These are phyloP conservation scores for Colletotrichum graminicola DNA, from an alignment of 2,329 filamentous ascomycete species.

Conservation along the genomic window DNA sequence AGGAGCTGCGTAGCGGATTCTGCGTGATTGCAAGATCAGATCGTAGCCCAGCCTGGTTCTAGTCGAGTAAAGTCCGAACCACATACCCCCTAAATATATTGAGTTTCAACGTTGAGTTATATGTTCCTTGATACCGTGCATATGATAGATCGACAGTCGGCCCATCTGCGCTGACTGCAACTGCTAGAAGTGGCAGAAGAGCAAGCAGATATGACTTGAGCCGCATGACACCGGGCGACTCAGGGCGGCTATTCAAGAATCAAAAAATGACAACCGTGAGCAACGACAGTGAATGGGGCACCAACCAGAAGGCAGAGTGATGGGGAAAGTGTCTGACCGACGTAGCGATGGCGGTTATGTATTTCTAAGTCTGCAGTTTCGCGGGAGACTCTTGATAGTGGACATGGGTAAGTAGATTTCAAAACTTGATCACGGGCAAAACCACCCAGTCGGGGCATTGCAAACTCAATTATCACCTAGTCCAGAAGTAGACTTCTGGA, in stretches of 20 bases:
- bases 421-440: neutral
- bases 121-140: slow-evolving; percentile 14
- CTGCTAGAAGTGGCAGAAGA: neutral
- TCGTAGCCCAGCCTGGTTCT: neutral
- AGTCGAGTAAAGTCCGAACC: fast-evolving
- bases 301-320: neutral
- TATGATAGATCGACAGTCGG: slow-evolving; percentile 22
- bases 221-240: neutral
- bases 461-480: neutral
- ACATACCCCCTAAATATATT: slow-evolving; percentile 28
- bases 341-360: neutral
- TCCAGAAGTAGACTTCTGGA: neutral
- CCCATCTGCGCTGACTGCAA: neutral
- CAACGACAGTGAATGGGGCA: neutral
- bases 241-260: neutral
- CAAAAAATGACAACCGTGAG: neutral
- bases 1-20: slow-evolving; percentile 30
- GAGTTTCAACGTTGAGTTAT: slow-evolving; percentile 26
- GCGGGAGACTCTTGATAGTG: neutral
- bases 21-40: neutral
- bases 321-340: neutral
- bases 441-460: neutral
- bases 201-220: neutral
- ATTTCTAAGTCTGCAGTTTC: neutral
- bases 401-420: neutral